These are phyloP conservation scores for Diaporthe vexans DNA, from an alignment of 2,329 filamentous ascomycete genomes.

Conservation along the genomic window DNA sequence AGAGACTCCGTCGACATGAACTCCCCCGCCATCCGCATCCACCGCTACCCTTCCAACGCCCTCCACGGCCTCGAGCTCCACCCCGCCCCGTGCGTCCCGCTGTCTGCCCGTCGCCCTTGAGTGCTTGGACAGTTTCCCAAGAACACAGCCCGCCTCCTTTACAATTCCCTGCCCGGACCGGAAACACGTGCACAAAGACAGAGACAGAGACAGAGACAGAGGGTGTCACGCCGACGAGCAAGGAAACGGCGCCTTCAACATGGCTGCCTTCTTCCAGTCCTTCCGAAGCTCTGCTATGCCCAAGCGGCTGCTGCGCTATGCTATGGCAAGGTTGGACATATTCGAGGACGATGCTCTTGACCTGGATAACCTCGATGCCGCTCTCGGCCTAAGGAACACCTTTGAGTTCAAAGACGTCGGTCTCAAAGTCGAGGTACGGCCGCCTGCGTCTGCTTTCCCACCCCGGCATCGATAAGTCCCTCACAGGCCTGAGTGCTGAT, in stretches of 20 bases:
- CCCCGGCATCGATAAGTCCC: neutral
- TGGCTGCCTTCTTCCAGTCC: slow-evolving; percentile 80
- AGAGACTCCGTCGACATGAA: slow-evolving; percentile 40
- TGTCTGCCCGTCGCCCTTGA: slow-evolving; percentile 18
- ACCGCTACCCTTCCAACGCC: slow-evolving; percentile 33
- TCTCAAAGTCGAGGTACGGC: slow-evolving; percentile 79
- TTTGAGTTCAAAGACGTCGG: slow-evolving; percentile 91
- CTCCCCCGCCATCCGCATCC: slow-evolving; percentile 36
- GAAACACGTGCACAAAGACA: neutral
- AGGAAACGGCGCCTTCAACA: slow-evolving; percentile 53
- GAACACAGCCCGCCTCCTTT: neutral
- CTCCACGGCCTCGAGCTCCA: slow-evolving; percentile 33
- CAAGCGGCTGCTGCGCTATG: slow-evolving; percentile 90
- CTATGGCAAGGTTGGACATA: slow-evolving; percentile 84
- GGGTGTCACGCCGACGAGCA: neutral
- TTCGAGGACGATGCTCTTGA: slow-evolving; percentile 91
- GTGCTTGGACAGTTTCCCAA: neutral
- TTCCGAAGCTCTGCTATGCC: slow-evolving; percentile 81
- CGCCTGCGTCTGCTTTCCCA: slow-evolving; percentile 20
- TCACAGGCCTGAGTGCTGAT: slow-evolving; percentile 24
- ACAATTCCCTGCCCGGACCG: neutral
- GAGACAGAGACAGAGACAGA: neutral
- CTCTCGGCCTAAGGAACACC: slow-evolving; percentile 83
- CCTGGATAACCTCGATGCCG: slow-evolving; percentile 87
- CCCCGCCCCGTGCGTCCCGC: slow-evolving; percentile 14